Conservation (phyloP, 768 basidiomycete species). For the Pulveroboletus sp. region DNA sequence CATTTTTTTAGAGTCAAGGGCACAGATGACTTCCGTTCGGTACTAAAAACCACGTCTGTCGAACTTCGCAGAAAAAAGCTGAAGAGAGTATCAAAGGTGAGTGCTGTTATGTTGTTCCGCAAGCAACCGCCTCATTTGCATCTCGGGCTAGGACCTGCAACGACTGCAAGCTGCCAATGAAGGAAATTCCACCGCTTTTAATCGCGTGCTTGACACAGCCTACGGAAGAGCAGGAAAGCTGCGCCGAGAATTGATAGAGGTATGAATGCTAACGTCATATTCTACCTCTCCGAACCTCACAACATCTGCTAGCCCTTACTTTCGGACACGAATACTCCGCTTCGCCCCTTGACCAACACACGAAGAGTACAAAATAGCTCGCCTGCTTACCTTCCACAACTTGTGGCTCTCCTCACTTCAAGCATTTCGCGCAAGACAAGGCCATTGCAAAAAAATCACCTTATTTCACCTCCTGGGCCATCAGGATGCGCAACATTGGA, state of each 20-base stretch:
- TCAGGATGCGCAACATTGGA: slow-evolving; percentile 52
- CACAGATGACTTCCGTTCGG: slow-evolving; percentile 51
- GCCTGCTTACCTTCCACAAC: slow-evolving; percentile 59
- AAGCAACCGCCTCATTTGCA: not conserved
- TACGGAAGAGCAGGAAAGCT: slow-evolving; percentile 75
- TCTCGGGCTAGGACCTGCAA: slow-evolving; percentile 43
- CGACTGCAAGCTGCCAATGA: slow-evolving; percentile 51
- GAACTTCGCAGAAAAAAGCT: slow-evolving; percentile 37
- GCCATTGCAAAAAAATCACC: slow-evolving; percentile 36
- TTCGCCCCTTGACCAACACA: slow-evolving; percentile 47
- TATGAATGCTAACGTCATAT: slow-evolving; percentile 21
- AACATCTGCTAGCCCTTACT: slow-evolving; percentile 47
- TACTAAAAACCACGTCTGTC: slow-evolving; percentile 34
- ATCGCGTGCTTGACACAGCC: slow-evolving; percentile 58
- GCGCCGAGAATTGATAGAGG: slow-evolving; percentile 63
- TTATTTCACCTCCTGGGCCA: slow-evolving; percentile 50
- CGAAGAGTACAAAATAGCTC: slow-evolving; percentile 51
- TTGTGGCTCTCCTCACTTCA: slow-evolving; percentile 59
- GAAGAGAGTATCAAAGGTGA: slow-evolving; percentile 50
- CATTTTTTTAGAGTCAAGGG: slow-evolving; percentile 61
- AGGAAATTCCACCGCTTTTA: slow-evolving; percentile 47
- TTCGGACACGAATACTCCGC: slow-evolving; percentile 38
- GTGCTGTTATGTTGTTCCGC: not conserved
- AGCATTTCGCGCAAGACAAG: slow-evolving; percentile 41
- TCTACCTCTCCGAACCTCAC: slow-evolving; percentile 6